Evolutionary conservation across 768 basidiomycete genomes (phyloP).

Genomic region (Hericium rajendrae): DNA sequence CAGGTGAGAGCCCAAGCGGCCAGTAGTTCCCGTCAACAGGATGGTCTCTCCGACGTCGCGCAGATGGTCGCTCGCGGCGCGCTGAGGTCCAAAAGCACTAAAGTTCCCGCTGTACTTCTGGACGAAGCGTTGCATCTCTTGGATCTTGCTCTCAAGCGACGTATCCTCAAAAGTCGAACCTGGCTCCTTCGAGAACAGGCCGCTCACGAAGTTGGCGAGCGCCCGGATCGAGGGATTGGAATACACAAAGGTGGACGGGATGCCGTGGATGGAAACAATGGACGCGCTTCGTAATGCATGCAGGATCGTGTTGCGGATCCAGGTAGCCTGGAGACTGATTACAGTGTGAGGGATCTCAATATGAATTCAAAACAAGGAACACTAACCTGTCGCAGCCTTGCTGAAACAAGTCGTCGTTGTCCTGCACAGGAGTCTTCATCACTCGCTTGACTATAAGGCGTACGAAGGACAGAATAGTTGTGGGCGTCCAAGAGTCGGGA

Average conservation of each 20-base stretch:
- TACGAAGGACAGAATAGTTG: not conserved
- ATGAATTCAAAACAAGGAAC: too few species aligned
- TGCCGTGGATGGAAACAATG: not conserved
- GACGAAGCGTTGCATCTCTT: not conserved
- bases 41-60: not conserved
- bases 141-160: not conserved
- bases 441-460: conserved; percentile 10
- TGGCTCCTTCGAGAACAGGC: not conserved
- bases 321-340: not conserved
- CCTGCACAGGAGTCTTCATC: not conserved
- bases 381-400: conserved; percentile 7
- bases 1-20: not conserved
- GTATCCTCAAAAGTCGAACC: not conserved
- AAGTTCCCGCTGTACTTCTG: not conserved
- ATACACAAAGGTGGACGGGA: not conserved
- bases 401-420: conserved; percentile 13
- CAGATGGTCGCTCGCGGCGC: not conserved
- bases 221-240: not conserved
- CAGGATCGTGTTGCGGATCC: not conserved
- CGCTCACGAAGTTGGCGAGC: not conserved
- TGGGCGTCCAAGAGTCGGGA: not conserved
- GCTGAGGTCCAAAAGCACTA: not conserved
- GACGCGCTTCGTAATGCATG: not conserved
- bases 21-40: not conserved
- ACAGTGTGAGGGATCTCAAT: not conserved